phyloP scores from a whole-genome alignment of 2,329 filamentous ascomycete species.

The Paramyrothecium roridum region DNA sequence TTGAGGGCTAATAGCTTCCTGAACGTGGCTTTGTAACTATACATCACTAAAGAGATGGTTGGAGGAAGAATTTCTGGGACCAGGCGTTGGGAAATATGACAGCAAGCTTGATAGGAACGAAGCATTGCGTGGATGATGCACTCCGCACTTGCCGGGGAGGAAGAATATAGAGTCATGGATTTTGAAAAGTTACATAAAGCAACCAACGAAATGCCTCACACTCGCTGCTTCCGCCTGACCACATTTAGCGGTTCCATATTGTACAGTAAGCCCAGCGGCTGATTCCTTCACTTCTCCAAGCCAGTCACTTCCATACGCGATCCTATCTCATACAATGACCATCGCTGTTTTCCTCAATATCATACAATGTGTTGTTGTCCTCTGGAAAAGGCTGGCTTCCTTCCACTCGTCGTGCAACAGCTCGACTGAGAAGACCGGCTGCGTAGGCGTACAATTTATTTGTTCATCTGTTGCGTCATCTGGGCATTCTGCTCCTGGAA shows the following conservation, averaged over 20 bases:
- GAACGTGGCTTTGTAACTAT: neutral
- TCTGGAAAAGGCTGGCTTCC: too few species aligned
- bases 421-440: neutral
- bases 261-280: neutral
- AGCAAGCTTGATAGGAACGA: neutral
- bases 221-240: neutral
- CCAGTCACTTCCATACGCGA: neutral
- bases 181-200: neutral
- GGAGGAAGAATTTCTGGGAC: slow-evolving; percentile 4
- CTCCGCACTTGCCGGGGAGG: too few species aligned
- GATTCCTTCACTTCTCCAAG: neutral
- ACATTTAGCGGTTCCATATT: neutral
- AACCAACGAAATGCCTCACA: too few species aligned
- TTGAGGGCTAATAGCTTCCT: slow-evolving; percentile 25
- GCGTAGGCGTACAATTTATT: slow-evolving; percentile 23
- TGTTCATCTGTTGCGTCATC: slow-evolving; percentile 49
- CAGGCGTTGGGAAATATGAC: slow-evolving; percentile 11
- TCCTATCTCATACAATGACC: neutral
- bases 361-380: too few species aligned
- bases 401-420: neutral
- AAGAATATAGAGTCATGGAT: neutral
- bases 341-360: too few species aligned
- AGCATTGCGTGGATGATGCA: neutral
- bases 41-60: neutral
- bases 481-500: slow-evolving; percentile 73